A percentile compares a stretch with the other conserved stretches of the same genome.
Evolutionary conservation across 2,329 filamentous ascomycete species (phyloP).

Genomic region (Knoxdaviesia capensis): DNA sequence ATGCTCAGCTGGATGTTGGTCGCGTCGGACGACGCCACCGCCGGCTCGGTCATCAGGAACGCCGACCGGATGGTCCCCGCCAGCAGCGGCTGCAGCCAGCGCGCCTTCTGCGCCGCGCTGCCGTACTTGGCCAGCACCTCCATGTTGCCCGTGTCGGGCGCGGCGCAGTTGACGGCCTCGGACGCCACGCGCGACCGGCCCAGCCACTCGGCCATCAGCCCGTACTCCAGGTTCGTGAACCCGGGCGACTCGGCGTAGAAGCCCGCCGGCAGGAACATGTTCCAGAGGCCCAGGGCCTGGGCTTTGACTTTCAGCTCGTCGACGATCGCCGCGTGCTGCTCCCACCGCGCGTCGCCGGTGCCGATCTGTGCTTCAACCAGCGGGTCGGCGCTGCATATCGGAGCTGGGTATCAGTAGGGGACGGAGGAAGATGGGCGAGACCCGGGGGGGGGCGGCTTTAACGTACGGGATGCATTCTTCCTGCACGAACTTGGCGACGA

Average conservation of each 20-base stretch:
- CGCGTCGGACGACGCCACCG: constrained; percentile 75
- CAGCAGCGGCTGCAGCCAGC: constrained; percentile 67
- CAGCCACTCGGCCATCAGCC: constrained; percentile 89
- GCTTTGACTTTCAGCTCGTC: constrained; percentile 82
- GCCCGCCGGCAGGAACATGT: constrained; percentile 89
- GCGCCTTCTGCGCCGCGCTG: constrained; percentile 61
- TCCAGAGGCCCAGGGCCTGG: constrained; percentile 74
- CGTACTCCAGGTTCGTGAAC: constrained; percentile 91
- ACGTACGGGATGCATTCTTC: constrained; percentile 73
- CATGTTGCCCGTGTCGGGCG: constrained; percentile 90
- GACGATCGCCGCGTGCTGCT: constrained; percentile 57
- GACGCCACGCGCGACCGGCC: constrained; percentile 70
- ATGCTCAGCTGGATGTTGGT: constrained; percentile 83
- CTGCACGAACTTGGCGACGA: constrained; percentile 90
- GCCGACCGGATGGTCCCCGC: constrained; percentile 73
- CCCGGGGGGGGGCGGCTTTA: neutral
- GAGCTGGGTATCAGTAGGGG: constrained; percentile 2
- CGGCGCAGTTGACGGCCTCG: constrained; percentile 77
- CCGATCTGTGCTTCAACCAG: constrained; percentile 67
- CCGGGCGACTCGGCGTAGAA: constrained; percentile 93
- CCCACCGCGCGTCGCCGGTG: constrained; percentile 57
- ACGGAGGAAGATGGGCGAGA: neutral
- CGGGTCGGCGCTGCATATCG: constrained; percentile 42
- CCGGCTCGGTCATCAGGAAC: constrained; percentile 87
- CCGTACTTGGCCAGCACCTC: constrained; percentile 87